Evolutionary conservation across 306 rosid species (phyloP).

Genomic region (Astragalus glycyphyllos): DNA sequence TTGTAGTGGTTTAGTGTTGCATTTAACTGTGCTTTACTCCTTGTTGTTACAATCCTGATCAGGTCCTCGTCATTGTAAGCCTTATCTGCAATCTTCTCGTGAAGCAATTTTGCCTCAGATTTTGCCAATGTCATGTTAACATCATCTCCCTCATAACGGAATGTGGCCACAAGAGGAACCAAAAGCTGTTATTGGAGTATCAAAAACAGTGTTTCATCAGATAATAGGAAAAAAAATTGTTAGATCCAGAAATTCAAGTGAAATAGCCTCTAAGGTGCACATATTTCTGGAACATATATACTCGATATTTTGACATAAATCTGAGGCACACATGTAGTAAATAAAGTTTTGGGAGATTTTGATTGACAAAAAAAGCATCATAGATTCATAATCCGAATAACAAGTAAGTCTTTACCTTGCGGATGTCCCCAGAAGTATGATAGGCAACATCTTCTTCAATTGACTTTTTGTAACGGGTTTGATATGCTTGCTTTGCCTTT

Average conservation of each 20-base stretch:
- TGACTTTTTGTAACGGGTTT: slow-evolving; percentile 62
- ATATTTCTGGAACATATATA: slow-evolving; percentile 19
- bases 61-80: slow-evolving; percentile 67
- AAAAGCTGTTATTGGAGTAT: slow-evolving; percentile 60
- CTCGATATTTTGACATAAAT: not conserved
- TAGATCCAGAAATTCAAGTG: not conserved
- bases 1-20: slow-evolving; percentile 77
- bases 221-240: not conserved
- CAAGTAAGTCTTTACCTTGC: slow-evolving; percentile 57
- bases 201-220: slow-evolving; percentile 32
- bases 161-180: slow-evolving; percentile 75
- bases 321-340: not conserved
- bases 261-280: slow-evolving; percentile 17
- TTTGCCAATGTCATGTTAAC: slow-evolving; percentile 66
- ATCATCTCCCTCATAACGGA: slow-evolving; percentile 85
- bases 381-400: slow-evolving; percentile 1
- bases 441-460: slow-evolving; percentile 80
- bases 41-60: slow-evolving; percentile 73
- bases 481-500: slow-evolving; percentile 65
- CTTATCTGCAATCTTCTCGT: slow-evolving; percentile 64
- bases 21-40: slow-evolving; percentile 75
- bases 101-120: slow-evolving; percentile 80
- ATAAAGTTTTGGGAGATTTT: not conserved
- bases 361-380: slow-evolving; percentile 10
- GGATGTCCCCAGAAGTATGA: slow-evolving; percentile 63